These are phyloP conservation scores for Naganishia sp. DNA, from an alignment of 1,284 basidiomycete genomes.

Conservation along the genomic window DNA sequence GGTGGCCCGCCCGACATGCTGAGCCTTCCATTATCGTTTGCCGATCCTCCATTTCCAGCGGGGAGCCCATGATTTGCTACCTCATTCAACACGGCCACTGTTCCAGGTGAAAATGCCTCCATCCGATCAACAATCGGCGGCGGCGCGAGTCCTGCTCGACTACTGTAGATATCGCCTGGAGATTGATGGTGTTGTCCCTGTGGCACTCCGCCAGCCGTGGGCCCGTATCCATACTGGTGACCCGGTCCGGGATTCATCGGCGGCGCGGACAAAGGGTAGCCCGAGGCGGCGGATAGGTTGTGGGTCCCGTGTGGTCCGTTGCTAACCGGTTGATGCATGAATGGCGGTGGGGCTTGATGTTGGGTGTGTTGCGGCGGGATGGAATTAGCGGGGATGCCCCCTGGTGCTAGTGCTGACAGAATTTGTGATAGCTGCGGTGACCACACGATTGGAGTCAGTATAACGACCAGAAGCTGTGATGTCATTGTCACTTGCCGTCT, in stretches of 20 bases:
- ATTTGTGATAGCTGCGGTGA: constrained; percentile 46
- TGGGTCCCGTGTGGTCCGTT: background rate
- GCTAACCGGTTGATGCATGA: constrained; percentile 31
- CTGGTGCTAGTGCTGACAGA: constrained; percentile 43
- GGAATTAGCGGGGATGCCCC: constrained; percentile 18
- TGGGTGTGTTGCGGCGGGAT: constrained; percentile 38
- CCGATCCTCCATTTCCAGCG: background rate
- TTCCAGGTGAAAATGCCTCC: constrained; percentile 30
- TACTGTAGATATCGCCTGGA: background rate
- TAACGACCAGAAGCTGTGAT: no score
- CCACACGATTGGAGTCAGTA: background rate
- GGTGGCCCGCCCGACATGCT: background rate
- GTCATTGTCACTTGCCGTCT: constrained; percentile 37
- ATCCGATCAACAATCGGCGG: constrained; percentile 10
- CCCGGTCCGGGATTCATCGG: background rate
- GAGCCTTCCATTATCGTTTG: background rate
- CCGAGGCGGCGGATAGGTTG: constrained; percentile 2
- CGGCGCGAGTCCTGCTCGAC: constrained; percentile 6
- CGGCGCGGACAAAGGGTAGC: constrained; percentile 13
- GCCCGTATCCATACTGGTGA: background rate
- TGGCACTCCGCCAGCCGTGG: background rate
- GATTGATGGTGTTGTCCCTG: constrained; percentile 2
- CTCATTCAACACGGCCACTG: constrained; percentile 26
- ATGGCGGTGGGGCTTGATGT: constrained; percentile 41
- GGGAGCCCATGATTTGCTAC: constrained; percentile 25